Base-by-base conservation (phyloP, 169 alveolate genomes). In the Eimeria falciformis region DNA sequence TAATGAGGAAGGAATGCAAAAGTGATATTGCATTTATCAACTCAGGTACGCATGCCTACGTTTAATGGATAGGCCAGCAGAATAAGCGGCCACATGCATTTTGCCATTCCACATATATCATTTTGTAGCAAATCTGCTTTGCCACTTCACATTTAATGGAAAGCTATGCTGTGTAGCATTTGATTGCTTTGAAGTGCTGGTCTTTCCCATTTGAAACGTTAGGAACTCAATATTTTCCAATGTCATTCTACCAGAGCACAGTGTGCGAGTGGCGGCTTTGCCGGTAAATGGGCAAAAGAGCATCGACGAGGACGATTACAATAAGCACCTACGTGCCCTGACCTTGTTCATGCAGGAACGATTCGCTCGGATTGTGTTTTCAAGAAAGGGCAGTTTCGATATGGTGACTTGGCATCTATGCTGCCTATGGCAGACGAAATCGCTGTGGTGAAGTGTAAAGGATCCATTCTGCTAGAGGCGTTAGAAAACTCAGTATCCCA, bases 21-120 rank as follows among this genome's bases (percentile, higher is more conserved):
- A 66, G 97, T 21, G 98, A 97, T 69, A 94, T 97, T 18, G 96
- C 97, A 7, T 84, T 97, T 58, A 88, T 96, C 55, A 97, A 97
- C 82, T 94, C 97, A 17, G 99, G 95, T 92, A 25, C 65, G 77
- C 47, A 5, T 11, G 40, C 40, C 40, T 33, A 33, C 40, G 40
- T 33, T 33, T 33, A 33, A 2, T 33, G 40, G 40, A 33, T 33
- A 33, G 40, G 40, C 40, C 40, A 33, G 4, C 40, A 33, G 40
- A 33, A 33, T 33, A 33, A 33, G 40, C 40, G 40, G 40, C 40
- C 40, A 33, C 40, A 0, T 33, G 40, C 40, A 33, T 0, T 33
- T 33, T 33, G 40, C 40, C 2, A 33, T 2, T 33, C 40, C 40
- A 33, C 40, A 33, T 33, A 33, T 33, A 1, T 2, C 40, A 33